Evolutionary conservation across 139 green algal genomes (phyloP).

Genomic region (Eudorina sp.): DNA sequence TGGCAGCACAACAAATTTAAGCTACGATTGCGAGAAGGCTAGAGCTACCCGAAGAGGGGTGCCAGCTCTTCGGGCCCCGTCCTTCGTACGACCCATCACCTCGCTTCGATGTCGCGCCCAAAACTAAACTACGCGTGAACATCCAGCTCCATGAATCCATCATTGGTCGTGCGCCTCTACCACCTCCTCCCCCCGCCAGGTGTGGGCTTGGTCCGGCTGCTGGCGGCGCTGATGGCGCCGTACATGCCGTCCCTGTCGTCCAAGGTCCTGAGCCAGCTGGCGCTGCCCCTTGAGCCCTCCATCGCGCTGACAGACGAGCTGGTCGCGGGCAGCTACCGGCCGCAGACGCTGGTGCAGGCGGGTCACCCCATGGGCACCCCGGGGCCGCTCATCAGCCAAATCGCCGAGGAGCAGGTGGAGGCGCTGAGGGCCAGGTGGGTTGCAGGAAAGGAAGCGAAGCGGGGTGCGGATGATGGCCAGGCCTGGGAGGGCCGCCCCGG

Average conservation of each 20-base stretch:
- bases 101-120: too few relatives aligned
- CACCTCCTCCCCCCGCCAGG: constrained; percentile 55
- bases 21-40: too few relatives aligned
- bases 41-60: too few relatives aligned
- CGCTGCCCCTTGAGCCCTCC: constrained; percentile 8
- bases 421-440: neutral
- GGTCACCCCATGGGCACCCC: constrained; percentile 82
- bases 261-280: constrained; percentile 68
- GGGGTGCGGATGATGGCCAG: neutral
- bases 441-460: too few relatives aligned
- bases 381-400: constrained; percentile 68
- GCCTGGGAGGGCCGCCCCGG: neutral
- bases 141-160: too few relatives aligned
- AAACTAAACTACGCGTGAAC: too few relatives aligned
- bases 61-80: too few relatives aligned
- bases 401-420: constrained; percentile 65
- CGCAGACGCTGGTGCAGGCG: constrained; percentile 71
- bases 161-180: too few relatives aligned
- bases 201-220: constrained; percentile 85
- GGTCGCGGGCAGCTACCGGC: constrained; percentile 55
- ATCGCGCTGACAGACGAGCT: constrained; percentile 51
- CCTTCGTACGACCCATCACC: too few relatives aligned
- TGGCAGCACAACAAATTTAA: too few relatives aligned
- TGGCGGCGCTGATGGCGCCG: constrained; percentile 88
- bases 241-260: constrained; percentile 92